These are phyloP conservation scores for Colletotrichum truncatum DNA, from an alignment of 2,329 filamentous ascomycete species.

Conservation along the genomic window DNA sequence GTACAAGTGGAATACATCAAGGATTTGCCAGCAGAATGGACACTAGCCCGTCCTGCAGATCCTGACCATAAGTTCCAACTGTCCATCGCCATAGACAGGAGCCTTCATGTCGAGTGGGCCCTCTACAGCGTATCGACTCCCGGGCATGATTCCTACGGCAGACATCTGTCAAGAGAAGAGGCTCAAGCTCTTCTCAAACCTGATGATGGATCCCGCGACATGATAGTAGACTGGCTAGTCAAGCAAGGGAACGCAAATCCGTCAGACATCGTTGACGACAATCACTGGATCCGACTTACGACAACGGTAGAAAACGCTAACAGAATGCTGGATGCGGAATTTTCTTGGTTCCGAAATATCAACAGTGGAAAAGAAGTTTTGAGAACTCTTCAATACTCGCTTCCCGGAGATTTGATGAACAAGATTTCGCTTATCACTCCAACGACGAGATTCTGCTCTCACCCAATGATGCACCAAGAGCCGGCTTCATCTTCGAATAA, in stretches of 20 bases:
- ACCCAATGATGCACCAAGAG: slow-evolving; percentile 38
- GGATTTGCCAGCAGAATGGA: neutral
- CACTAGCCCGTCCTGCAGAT: neutral
- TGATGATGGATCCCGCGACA: slow-evolving; percentile 44
- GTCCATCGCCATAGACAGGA: slow-evolving; percentile 11
- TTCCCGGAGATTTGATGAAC: neutral
- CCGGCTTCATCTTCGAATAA: neutral
- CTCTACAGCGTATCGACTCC: slow-evolving; percentile 60
- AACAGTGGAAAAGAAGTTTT: slow-evolving; percentile 50
- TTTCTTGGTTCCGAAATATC: neutral
- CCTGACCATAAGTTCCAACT: neutral
- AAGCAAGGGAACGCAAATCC: slow-evolving; percentile 44
- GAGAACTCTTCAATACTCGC: slow-evolving; percentile 42
- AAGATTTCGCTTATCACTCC: slow-evolving; percentile 58
- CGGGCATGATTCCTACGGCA: slow-evolving; percentile 54
- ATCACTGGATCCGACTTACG: slow-evolving; percentile 51
- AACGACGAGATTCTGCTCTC: slow-evolving; percentile 44
- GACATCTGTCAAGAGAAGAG: slow-evolving; percentile 57
- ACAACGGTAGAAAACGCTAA: slow-evolving; percentile 51
- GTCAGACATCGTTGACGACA: slow-evolving; percentile 44
- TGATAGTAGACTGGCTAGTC: slow-evolving; percentile 56
- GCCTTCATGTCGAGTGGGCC: slow-evolving; percentile 48
- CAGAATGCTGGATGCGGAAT: slow-evolving; percentile 56
- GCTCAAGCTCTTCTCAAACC: slow-evolving; percentile 59
- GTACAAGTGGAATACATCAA: neutral